Percentiles rank a stretch among this genome's conserved stretches.
Evolutionary conservation across 2,329 filamentous ascomycete species (phyloP).

Genomic region (Aspergillus ruber): DNA sequence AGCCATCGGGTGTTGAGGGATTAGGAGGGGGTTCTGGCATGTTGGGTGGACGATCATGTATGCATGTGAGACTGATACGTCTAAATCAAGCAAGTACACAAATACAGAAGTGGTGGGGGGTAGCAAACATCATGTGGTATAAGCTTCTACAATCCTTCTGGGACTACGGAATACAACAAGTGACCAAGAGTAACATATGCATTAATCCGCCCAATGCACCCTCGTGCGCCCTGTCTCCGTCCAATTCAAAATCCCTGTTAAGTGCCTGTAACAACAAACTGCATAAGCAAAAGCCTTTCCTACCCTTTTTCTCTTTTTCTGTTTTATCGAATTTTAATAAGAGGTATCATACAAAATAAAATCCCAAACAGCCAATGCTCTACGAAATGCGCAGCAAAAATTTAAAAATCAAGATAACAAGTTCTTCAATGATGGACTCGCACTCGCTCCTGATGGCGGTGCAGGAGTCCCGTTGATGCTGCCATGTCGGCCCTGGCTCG

Average conservation of each 20-base stretch:
- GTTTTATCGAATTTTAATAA: not conserved
- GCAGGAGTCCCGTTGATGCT: slow-evolving; percentile 20
- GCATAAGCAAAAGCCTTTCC: not conserved
- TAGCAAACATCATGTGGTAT: no score
- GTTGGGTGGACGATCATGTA: not conserved
- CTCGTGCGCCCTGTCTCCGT: no score
- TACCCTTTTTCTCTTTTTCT: not conserved
- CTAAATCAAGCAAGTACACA: no score
- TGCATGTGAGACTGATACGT: no score
- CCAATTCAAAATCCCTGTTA: no score
- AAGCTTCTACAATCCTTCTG: no score
- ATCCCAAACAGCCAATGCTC: not conserved
- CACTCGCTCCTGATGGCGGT: slow-evolving; percentile 57
- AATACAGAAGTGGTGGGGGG: no score
- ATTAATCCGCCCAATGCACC: no score
- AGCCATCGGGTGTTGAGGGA: not conserved
- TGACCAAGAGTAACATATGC: no score
- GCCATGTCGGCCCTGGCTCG: slow-evolving; percentile 21
- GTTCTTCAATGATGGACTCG: slow-evolving; percentile 69
- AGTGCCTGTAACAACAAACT: no score
- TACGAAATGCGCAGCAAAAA: slow-evolving; percentile 9
- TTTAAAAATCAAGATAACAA: slow-evolving; percentile 52
- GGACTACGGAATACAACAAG: no score
- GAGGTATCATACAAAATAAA: slow-evolving; percentile 1
- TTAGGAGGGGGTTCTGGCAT: not conserved